phyloP scores from a whole-genome alignment of 179 eudicot species.

The Spinacia oleracea region DNA sequence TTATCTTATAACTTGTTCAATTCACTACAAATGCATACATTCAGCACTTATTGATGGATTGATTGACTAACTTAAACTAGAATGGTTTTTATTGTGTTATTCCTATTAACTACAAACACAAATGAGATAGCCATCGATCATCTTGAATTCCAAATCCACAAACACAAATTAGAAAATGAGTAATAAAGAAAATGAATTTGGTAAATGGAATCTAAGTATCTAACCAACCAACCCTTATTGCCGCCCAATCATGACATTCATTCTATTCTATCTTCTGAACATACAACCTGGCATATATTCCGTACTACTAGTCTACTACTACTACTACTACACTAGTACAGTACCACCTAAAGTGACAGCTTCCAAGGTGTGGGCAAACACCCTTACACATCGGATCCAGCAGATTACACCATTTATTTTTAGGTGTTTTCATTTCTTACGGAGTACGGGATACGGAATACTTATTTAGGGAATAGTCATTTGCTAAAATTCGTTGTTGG shows the following conservation, averaged over 20 bases:
- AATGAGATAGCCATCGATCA: background rate
- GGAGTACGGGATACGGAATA: no score
- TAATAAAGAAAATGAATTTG: background rate
- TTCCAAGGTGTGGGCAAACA: background rate
- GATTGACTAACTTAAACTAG: no score
- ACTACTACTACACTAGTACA: no score
- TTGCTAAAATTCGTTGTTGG: no score
- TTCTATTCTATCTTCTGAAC: background rate
- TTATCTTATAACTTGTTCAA: no score
- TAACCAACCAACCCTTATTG: background rate
- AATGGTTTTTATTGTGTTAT: no score
- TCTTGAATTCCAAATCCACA: no score
- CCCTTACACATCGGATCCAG: background rate
- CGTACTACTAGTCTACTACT: background rate
- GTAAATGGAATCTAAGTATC: background rate
- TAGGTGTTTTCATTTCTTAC: no score
- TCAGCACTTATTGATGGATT: no score
- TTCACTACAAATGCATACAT: no score
- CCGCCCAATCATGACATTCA: slow-evolving; percentile 9
- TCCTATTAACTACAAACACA: background rate
- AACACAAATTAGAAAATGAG: no score
- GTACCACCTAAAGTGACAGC: slow-evolving; percentile 6
- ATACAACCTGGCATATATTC: background rate
- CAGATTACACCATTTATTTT: background rate
- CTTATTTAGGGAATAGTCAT: no score